Evolutionary conservation across 2,329 filamentous ascomycete species (phyloP).

Genomic region (Colletotrichum tropicale): DNA sequence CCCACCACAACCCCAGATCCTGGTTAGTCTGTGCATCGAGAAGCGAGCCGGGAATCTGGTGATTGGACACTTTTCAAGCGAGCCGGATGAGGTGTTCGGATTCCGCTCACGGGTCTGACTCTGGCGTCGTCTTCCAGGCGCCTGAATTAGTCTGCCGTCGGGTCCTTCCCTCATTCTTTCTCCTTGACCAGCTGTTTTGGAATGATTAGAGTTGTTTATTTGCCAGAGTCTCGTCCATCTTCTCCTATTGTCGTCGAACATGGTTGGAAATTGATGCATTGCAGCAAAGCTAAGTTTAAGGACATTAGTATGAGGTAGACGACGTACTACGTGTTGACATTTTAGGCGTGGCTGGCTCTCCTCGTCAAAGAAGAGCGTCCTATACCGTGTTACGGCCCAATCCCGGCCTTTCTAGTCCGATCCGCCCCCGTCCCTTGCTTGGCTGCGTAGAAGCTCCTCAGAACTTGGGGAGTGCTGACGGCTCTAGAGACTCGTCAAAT

Average conservation of each 20-base stretch:
- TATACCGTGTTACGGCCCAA: neutral
- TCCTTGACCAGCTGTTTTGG: neutral
- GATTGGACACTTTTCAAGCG: conserved; percentile 39
- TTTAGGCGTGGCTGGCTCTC: neutral
- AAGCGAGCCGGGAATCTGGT: conserved; percentile 36
- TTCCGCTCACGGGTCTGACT: neutral
- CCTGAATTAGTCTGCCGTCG: neutral
- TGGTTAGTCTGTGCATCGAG: conserved; percentile 1
- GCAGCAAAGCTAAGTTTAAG: neutral
- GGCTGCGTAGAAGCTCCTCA: neutral
- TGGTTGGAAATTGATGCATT: neutral
- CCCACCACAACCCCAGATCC: neutral
- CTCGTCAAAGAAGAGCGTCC: neutral
- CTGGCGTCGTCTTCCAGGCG: neutral
- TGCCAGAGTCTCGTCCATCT: neutral
- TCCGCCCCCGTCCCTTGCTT: neutral
- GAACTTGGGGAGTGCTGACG: neutral
- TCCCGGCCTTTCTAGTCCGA: neutral
- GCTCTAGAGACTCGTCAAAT: conserved; percentile 35
- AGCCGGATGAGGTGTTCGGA: conserved; percentile 18
- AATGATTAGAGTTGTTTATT: neutral
- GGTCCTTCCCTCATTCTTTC: neutral
- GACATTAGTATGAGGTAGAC: neutral
- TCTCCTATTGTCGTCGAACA: neutral
- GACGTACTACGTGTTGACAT: neutral